Base-by-base conservation (phyloP, 768 basidiomycete genomes). In the Boletellus emodensis region DNA sequence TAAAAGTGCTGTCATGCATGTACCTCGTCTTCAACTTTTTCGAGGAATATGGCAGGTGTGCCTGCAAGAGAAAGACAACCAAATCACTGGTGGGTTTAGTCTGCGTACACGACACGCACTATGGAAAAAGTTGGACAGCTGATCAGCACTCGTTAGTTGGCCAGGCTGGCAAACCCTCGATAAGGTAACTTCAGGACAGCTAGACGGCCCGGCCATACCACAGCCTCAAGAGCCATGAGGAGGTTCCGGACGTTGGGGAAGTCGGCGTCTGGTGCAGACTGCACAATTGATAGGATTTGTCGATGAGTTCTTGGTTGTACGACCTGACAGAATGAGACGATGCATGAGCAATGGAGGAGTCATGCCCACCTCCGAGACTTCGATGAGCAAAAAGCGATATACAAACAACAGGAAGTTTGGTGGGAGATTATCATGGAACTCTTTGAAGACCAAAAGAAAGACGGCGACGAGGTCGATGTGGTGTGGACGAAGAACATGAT, bases 401-500 rank as follows among this genome's bases (percentile, higher is more conserved):
- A 88, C 61, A 57, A 84, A 81, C 17, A 89, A 70, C 13, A 80
- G 62, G 60, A 87, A 90, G 7, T 67, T 55, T 18, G 78, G 62
- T 1, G 86, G 80, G 10, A 88, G 73, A 22, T 73, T 73, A 48
- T 74, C 75, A 38, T 75, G 68, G 50, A 74, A 73, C 55, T 85
- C 82, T 61, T 80, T 84, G 65, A 83, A 87, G 4, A 79, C 70
- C 12, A 85, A 70, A 51, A 82, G 71, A 33, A 90, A 71, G 22
- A 89, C 71, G 32, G 78, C 77, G 30, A 91, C 72, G 14, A 91
- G 71, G 43, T 78, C 77, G 44, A 92, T 72, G 62, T 93, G 90
- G 59, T 92, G 90, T 1, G 90, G 87, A 48, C 82, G 76, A 26
- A 92, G 74, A 49, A 82, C 74, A 66, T 88, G 84, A 45, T 82